Base-by-base conservation (phyloP, 2,329 filamentous ascomycete species). In the Ophiostoma novo-ulmi region DNA sequence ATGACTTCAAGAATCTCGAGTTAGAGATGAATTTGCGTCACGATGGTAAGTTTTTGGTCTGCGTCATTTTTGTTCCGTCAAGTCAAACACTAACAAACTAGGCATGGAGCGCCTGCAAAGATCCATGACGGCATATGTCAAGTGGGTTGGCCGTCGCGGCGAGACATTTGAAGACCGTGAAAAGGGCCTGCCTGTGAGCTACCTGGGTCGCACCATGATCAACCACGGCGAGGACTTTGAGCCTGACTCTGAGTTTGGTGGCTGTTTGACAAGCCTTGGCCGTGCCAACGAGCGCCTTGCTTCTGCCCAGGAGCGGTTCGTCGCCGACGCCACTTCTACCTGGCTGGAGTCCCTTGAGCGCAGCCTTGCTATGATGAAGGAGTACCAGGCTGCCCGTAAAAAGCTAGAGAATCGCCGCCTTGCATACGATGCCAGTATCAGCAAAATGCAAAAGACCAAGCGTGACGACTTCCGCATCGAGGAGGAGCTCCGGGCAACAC, bases 321-420 rank as follows among this genome's bases (percentile, higher is more conserved):
- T 93, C 65, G 85, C 87, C 44, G 87, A 91, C 76, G 90, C 93
- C 73, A 96, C 91, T 20, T 86, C 88, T 44, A 91, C 87, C 78
- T 97, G 94, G 94, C 84, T 97, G 71, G 93, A 97, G 79, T 93
- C 91, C n/a, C 83, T 97, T 31, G 94, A 98, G 79, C 85, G 93
- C 74, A 96, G 91, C 36, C 81, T 97, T 69, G 89, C 92, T 48
- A 95, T 97, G 85, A 94, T 98, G 92, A 97, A 97, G 79, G 95
- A 98, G 78, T 98, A 97, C 76, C 93, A 97, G 85, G 85, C 87
- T 74, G 88, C 94, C 68, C 91, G 94, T 77, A 97, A 95, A 87
- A 97, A 97, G 87, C 90, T 98, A 74, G 95, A 98, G 79, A 91
- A 84, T 77, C 89, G 94, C 71, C 88, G 94, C 72, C 84, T 98